Evolutionary conservation across 768 basidiomycete species (phyloP).

Genomic region (Rhizopogon roseolus): DNA sequence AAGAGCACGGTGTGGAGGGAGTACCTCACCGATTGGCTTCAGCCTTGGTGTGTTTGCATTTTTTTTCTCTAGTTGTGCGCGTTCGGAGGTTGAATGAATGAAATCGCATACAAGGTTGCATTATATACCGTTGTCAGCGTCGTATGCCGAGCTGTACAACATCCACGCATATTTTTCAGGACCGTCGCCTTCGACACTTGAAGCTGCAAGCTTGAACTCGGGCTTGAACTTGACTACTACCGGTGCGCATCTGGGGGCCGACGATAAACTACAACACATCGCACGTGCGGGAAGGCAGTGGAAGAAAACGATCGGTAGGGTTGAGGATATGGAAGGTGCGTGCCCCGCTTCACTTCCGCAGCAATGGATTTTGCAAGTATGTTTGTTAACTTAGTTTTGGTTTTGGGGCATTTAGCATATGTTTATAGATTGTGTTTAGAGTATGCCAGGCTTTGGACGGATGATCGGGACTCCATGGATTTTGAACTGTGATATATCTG

Average conservation of each 20-base stretch:
- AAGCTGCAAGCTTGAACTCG: constrained; percentile 22
- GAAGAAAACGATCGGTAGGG: constrained; percentile 79
- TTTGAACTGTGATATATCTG: constrained; percentile 16
- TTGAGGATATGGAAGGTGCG: constrained; percentile 90
- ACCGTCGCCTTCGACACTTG: constrained; percentile 55
- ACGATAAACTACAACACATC: constrained; percentile 70
- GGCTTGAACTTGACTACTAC: constrained; percentile 38
- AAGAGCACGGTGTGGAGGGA: constrained; percentile 94
- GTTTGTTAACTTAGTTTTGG: background rate
- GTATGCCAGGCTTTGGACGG: constrained; percentile 80
- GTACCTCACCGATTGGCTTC: constrained; percentile 87
- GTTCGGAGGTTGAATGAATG: background rate
- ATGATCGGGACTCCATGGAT: constrained; percentile 74
- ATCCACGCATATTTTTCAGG: constrained; percentile 93
- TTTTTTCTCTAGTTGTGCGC: too few species aligned
- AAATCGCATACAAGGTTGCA: constrained; percentile 61
- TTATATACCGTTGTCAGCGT: constrained; percentile 85
- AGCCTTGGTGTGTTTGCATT: constrained; percentile 64
- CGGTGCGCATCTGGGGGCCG: constrained; percentile 47
- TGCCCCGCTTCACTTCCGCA: constrained; percentile 3
- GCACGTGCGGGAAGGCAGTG: constrained; percentile 89
- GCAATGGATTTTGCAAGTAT: background rate
- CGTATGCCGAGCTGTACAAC: constrained; percentile 91
- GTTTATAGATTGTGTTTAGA: constrained; percentile 85
- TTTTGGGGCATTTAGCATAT: constrained; percentile 47